Evolutionary conservation across 148 eudicot species (phyloP), one percentile per base, ranked within the genome.

Genomic region (Cornus florida): DNA sequence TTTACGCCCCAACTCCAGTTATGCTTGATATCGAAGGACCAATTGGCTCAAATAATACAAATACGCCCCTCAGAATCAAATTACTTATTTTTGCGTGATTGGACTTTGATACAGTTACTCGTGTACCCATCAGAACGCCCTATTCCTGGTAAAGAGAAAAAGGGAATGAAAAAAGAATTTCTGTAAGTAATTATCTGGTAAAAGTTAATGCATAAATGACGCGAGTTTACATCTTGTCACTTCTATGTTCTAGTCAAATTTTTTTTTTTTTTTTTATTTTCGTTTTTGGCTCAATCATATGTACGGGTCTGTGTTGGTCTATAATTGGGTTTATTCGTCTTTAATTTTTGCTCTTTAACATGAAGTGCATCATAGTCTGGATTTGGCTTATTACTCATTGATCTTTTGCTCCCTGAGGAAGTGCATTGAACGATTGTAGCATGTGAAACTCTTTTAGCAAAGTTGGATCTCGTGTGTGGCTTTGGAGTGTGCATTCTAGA

Each of bases 1-100:
- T 62, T 71, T 67, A 59, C 67, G 72, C 70, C 74, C 78, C 59
- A 64, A 80, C 81, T 38, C 67, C 76, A 75, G 86, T 75, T 77
- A 80, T 81, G 84, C 76, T 84, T 71, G 83, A 80, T 73, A 78
- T 77, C 74, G 77, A 87, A 83, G 86, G 87, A 80, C 88, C 83
- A 72, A 83, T 80, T 82, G 80, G 73, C 76, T 62, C 80, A 72
- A 89, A 85, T 82, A 85, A 84, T 80, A 82, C 70, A 64, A 64
- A 72, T 65, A 85, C 83, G 77, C 69, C 81, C 69, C 68, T 75
- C 68, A 50, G 77, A 43, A 77, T 71, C 82, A 80, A 77, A 68
- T 64, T 77, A 68, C 67, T 13, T 48, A 48, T 50, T 77, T 32
- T 20, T 65, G 46, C 28, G 41, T 76, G 79, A 66, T 33, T 76